Conservation (phyloP, 306 rosid genomes). For the Datisca glomerata region DNA sequence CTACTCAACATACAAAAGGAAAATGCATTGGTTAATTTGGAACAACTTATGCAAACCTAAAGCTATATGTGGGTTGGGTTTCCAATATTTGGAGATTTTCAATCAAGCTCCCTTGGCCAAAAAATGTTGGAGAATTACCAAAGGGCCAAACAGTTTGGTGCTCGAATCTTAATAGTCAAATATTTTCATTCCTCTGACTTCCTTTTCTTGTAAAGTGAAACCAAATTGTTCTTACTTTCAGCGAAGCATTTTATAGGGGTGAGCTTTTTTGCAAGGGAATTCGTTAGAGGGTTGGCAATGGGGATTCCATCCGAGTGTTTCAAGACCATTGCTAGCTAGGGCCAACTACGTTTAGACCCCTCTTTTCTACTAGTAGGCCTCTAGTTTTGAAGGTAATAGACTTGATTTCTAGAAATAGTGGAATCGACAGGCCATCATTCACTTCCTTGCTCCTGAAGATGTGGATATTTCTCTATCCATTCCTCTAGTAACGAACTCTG, state of each 20-base stretch:
- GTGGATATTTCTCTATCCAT: too few relatives aligned
- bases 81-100: not conserved
- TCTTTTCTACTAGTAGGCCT: too few relatives aligned
- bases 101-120: not conserved
- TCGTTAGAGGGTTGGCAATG: not conserved
- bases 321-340: not conserved
- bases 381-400: too few relatives aligned
- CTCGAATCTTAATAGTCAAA: too few relatives aligned
- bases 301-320: not conserved
- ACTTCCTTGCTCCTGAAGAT: too few relatives aligned
- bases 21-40: not conserved
- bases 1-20: not conserved
- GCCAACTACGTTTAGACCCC: too few relatives aligned
- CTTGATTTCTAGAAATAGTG: too few relatives aligned
- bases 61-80: not conserved
- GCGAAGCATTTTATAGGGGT: not conserved
- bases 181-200: not conserved
- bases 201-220: not conserved
- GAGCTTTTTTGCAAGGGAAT: not conserved
- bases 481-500: too few relatives aligned
- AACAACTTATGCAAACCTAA: not conserved
- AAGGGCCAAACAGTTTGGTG: not conserved
- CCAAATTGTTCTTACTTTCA: not conserved
- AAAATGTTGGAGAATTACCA: not conserved
- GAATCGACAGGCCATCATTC: too few relatives aligned